Base-by-base conservation (phyloP, 495 filamentous ascomycete species). In the Talaromyces wortmannii region DNA sequence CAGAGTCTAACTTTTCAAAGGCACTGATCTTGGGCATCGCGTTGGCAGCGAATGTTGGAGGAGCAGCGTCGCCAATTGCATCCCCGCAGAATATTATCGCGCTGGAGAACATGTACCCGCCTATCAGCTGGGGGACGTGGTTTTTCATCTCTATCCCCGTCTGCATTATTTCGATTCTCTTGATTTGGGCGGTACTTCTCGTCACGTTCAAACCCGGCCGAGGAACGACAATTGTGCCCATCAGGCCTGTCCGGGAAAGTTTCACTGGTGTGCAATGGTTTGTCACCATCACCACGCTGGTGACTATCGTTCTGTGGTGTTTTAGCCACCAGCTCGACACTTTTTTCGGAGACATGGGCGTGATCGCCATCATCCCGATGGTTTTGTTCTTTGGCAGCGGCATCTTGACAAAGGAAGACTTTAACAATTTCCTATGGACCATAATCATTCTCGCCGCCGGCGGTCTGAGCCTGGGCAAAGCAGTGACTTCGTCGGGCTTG, bases 371-470 rank as follows among this genome's bases (percentile, higher is more conserved):
- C 66, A 89, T 99, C 57, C 94, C 94, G 7, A 84, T 99, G 43
- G 88, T 94, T 40, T 74, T 96, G 33, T 99, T 99, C 80, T 99
- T 97, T 64, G 94, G 94, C 53, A 90, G 91, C 10, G 94, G 94
- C 40, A 95, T 99, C 64, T 81, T 99, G 11, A 99, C 92, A 30
- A 99, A 99, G 68, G 94, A 97, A 72, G 94, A 99, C 67, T 99
- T 99, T 66, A 99, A 99, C 77, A 99, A 99, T 65, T 99, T 99
- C 72, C 86, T 97, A 32, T 99, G 94, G 94, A 99, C 94, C 29
- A 97, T 99, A 71, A 97, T 99, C 74, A 97, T 99, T 62, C 85
- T 99, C 16, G 94, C 94, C 0, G 94, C 95, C 13, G 94, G 94
- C 43, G 94, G 94, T 2, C 74, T 99, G 10, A 88, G 91, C 5